Conservation (phyloP, 2,329 filamentous ascomycete species). For the Daldinia sp. region DNA sequence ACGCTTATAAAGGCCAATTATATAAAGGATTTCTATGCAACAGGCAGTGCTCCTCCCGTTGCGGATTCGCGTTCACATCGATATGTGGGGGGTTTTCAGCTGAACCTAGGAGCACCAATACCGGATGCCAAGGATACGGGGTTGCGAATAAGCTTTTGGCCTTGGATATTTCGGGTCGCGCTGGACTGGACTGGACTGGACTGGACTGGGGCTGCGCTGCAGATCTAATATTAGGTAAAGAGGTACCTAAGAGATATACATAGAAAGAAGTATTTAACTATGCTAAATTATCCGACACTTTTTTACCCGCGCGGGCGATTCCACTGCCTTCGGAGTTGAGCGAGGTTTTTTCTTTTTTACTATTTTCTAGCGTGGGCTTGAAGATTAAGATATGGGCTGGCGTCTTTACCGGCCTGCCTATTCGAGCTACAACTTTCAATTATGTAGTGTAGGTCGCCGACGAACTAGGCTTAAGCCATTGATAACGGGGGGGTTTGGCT, state of each 20-base stretch:
- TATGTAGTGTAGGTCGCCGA: slow-evolving; percentile 14
- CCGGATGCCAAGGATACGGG: slow-evolving; percentile 6
- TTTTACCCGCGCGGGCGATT: slow-evolving; percentile 22
- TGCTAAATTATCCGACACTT: neutral
- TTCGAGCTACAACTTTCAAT: slow-evolving; percentile 11
- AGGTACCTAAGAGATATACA: neutral
- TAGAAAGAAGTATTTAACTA: no score
- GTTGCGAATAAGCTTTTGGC: slow-evolving; percentile 18
- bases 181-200: no score
- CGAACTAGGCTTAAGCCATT: neutral
- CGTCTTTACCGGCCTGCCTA: slow-evolving; percentile 11
- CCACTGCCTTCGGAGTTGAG: slow-evolving; percentile 31
- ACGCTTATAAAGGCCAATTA: neutral
- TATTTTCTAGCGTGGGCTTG: neutral
- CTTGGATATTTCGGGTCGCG: neutral
- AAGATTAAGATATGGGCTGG: no score
- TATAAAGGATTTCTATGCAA: neutral
- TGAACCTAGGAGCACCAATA: neutral
- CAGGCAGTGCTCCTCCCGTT: neutral
- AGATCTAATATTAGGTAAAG: neutral
- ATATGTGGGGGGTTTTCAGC: slow-evolving; percentile 6
- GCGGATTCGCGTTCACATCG: neutral
- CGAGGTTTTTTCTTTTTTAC: slow-evolving; percentile 18
- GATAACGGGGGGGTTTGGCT: neutral
- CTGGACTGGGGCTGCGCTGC: no score